Evolutionary conservation across 2,329 filamentous ascomycete species (phyloP).

Genomic region (Exophiala oligosperma): DNA sequence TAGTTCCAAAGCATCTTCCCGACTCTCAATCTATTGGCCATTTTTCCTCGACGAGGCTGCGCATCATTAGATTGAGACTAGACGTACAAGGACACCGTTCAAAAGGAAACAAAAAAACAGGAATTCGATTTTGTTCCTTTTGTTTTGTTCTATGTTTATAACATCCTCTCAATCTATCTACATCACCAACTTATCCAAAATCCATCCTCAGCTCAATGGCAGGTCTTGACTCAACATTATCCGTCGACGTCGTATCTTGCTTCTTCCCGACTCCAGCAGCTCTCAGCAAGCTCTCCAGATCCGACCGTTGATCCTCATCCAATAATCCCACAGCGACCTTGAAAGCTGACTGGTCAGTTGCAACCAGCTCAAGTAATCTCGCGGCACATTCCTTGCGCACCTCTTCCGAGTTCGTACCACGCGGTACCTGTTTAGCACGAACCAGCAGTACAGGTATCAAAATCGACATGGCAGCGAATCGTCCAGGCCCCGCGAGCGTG

Average conservation of each 20-base stretch:
- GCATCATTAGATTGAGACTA: not conserved
- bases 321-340: conserved; percentile 71
- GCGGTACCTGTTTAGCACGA: conserved; percentile 66
- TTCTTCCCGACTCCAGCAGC: conserved; percentile 55
- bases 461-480: conserved; percentile 64
- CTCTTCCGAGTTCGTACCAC: conserved; percentile 34
- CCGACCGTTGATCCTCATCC: conserved; percentile 66
- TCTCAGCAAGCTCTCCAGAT: conserved; percentile 80
- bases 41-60: conserved; percentile 7
- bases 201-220: conserved; percentile 95
- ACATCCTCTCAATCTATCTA: not conserved
- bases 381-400: conserved; percentile 72
- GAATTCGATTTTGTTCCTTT: too few species aligned
- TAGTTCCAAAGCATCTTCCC: not conserved
- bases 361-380: conserved; percentile 77
- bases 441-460: conserved; percentile 75
- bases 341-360: conserved; percentile 71
- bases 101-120: too few species aligned
- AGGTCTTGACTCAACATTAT: conserved; percentile 60
- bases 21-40: not conserved
- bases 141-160: too few species aligned
- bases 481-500: conserved; percentile 29
- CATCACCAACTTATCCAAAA: conserved; percentile 59
- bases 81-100: too few species aligned
- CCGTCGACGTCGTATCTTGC: conserved; percentile 43